A percentile compares a stretch with the other conserved stretches of the same genome.
Conservation (phyloP, 1,284 basidiomycete genomes). For the Farysia itapuensis region DNA sequence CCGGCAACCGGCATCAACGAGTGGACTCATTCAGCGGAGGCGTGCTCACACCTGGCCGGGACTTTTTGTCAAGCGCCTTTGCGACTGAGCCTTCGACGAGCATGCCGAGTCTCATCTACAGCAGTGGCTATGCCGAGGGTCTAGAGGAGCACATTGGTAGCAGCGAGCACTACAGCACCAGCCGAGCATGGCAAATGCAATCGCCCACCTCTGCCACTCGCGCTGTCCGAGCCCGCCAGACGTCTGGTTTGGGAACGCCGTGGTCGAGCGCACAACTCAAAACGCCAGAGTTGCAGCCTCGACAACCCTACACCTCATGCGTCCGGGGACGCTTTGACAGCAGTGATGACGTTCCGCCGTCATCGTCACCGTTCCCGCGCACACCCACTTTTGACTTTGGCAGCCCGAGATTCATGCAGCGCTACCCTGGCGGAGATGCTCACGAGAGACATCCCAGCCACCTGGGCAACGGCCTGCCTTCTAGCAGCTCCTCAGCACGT, state of each 20-base stretch:
- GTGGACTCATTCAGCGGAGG: constrained; percentile 38
- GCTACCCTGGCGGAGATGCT: constrained; percentile 3
- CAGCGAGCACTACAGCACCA: constrained; percentile 24
- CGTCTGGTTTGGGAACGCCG: constrained; percentile 26
- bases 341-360: constrained; percentile 29
- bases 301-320: constrained; percentile 19
- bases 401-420: constrained; percentile 22
- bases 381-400: constrained; percentile 40
- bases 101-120: constrained; percentile 39
- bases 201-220: constrained; percentile 42
- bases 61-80: constrained; percentile 31
- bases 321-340: constrained; percentile 17
- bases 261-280: constrained; percentile 30
- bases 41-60: constrained; percentile 26
- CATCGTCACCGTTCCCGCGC: constrained; percentile 40
- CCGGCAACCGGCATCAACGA: constrained; percentile 24
- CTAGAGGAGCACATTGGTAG: constrained; percentile 21
- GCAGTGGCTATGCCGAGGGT: constrained; percentile 26
- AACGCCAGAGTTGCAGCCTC: constrained; percentile 38
- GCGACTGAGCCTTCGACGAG: constrained; percentile 33
- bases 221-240: constrained; percentile 27
- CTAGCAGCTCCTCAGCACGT: constrained; percentile 6
- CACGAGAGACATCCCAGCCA: constrained; percentile 30
- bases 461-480: constrained; percentile 26
- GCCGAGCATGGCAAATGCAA: constrained; percentile 35